Conservation (phyloP, 768 basidiomycete species). For the Russula olivacea region DNA sequence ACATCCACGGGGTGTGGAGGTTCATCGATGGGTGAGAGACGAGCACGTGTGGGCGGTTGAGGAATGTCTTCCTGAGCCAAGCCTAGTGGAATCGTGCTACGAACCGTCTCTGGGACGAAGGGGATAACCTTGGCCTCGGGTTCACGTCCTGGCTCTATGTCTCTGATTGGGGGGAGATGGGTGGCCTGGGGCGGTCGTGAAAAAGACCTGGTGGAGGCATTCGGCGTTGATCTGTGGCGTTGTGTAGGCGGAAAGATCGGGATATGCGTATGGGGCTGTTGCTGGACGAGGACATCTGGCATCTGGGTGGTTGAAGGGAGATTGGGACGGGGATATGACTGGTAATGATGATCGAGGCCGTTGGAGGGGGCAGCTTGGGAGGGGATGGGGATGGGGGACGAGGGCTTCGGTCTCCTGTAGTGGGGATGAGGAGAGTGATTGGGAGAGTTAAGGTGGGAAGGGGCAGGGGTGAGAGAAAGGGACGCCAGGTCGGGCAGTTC, state of each 20-base stretch:
- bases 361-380: slow-evolving; percentile 27
- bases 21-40: slow-evolving; percentile 23
- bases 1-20: slow-evolving; percentile 19
- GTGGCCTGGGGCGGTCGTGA: slow-evolving; percentile 25
- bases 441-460: slow-evolving; percentile 34
- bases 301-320: slow-evolving; percentile 32
- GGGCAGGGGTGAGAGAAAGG: slow-evolving; percentile 42
- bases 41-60: slow-evolving; percentile 18
- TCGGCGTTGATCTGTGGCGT: slow-evolving; percentile 27
- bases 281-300: slow-evolving; percentile 37
- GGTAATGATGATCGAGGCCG: slow-evolving; percentile 24
- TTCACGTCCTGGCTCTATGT: slow-evolving; percentile 23
- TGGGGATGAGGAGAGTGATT: slow-evolving; percentile 40
- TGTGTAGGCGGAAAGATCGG: slow-evolving; percentile 31
- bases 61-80: slow-evolving; percentile 34
- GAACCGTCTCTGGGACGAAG: slow-evolving; percentile 54
- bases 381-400: slow-evolving; percentile 48
- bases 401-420: slow-evolving; percentile 38
- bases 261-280: slow-evolving; percentile 42
- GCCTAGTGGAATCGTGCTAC: slow-evolving; percentile 54
- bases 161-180: slow-evolving; percentile 11
- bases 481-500: slow-evolving; percentile 69
- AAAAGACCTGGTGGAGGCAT: slow-evolving; percentile 41
- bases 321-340: slow-evolving; percentile 19
- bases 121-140: slow-evolving; percentile 23